Percentiles rank a stretch among this genome's conserved stretches.
phyloP scores from a whole-genome alignment of 116 monocot genomes.

The Cymodocea nodosa region DNA sequence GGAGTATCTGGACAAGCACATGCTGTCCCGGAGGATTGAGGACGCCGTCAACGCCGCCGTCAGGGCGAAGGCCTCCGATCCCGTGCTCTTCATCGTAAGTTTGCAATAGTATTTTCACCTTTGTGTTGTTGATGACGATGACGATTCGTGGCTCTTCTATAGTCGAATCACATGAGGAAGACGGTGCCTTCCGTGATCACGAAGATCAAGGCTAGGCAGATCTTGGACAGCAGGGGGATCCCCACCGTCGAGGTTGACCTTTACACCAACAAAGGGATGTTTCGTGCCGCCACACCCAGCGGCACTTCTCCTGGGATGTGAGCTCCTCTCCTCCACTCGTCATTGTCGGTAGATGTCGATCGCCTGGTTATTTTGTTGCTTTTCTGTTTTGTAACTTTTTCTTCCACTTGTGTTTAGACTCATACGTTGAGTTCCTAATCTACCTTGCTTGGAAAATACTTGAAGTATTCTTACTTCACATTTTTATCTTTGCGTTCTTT shows the following conservation, averaged over 20 bases:
- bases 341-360: too few species aligned
- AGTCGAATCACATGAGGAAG: conserved; percentile 90
- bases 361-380: too few species aligned
- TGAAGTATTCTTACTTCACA: too few species aligned
- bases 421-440: too few species aligned
- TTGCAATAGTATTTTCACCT: too few species aligned
- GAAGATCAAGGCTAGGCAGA: conserved; percentile 83
- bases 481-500: not conserved
- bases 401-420: too few species aligned
- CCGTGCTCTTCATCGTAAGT: conserved; percentile 72
- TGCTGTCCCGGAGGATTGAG: conserved; percentile 90
- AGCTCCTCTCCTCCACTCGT: conserved; percentile 4
- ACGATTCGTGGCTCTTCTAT: not conserved
- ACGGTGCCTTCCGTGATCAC: conserved; percentile 83
- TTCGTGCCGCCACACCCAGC: conserved; percentile 62
- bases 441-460: too few species aligned
- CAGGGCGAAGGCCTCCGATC: conserved; percentile 78
- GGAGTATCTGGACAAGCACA: conserved; percentile 88
- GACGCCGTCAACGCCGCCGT: conserved; percentile 96
- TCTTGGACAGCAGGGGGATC: conserved; percentile 77
- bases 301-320: conserved; percentile 53
- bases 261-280: conserved; percentile 80
- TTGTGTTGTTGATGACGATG: not conserved
- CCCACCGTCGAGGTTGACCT: conserved; percentile 91
- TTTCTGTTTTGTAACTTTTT: too few species aligned